A percentile compares a stretch with the other conserved stretches of the same genome.
These are phyloP conservation scores for Termitomyces sp. DNA, from an alignment of 768 basidiomycete genomes.

Conservation along the genomic window DNA sequence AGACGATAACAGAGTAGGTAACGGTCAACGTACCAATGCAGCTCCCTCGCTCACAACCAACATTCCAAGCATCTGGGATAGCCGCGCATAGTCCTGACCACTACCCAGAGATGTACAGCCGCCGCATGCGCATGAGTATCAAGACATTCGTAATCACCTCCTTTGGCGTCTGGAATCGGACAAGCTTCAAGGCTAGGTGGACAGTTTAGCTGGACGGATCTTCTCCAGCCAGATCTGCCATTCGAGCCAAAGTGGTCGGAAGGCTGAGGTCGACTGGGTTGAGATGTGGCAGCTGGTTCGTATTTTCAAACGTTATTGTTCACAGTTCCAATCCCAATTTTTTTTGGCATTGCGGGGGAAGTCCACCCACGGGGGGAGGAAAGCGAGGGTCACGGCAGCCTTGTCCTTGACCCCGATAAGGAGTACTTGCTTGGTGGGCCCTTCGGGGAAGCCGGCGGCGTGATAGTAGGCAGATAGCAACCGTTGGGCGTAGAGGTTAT, in stretches of 20 bases:
- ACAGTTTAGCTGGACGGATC: constrained; percentile 37
- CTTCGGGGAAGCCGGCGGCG: constrained; percentile 45
- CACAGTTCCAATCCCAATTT: constrained; percentile 47
- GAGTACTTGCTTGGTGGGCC: constrained; percentile 42
- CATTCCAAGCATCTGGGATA: constrained; percentile 66
- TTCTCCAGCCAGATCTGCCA: constrained; percentile 13
- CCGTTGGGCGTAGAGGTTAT: constrained; percentile 24
- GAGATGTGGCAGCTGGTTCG: constrained; percentile 31
- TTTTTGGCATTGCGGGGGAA: constrained; percentile 51
- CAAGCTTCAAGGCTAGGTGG: constrained; percentile 56
- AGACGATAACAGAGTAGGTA: background rate
- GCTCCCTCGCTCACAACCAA: constrained; percentile 59
- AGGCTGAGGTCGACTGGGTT: constrained; percentile 38
- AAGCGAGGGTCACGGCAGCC: constrained; percentile 54
- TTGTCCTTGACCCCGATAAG: constrained; percentile 48
- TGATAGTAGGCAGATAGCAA: constrained; percentile 40
- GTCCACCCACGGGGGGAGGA: constrained; percentile 36
- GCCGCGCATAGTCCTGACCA: too few species aligned
- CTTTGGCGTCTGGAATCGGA: constrained; percentile 42
- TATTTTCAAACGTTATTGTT: constrained; percentile 42
- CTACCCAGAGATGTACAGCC: constrained; percentile 36
- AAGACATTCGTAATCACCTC: constrained; percentile 57
- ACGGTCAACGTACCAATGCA: constrained; percentile 47
- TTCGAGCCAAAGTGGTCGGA: constrained; percentile 23
- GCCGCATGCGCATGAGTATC: constrained; percentile 40